These are phyloP conservation scores for Amorphotheca resinae DNA, from an alignment of 495 filamentous ascomycete genomes.

Conservation along the genomic window DNA sequence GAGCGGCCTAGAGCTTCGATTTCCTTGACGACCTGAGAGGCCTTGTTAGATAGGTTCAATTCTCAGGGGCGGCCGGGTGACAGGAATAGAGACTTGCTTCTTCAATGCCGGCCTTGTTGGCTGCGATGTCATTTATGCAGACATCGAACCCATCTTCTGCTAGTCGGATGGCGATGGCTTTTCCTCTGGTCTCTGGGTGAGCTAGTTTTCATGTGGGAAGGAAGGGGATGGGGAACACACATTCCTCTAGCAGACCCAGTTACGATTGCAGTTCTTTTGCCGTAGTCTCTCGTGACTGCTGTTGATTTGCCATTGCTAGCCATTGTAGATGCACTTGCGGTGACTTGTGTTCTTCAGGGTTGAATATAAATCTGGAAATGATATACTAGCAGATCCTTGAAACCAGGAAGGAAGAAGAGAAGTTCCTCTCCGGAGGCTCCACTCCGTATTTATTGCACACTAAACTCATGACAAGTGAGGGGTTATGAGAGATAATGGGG, in stretches of 20 bases:
- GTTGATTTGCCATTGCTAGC: conserved; percentile 6
- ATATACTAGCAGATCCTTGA: too few species aligned
- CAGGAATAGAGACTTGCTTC: conserved; percentile 19
- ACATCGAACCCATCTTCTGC: conserved; percentile 47
- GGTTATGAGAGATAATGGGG: too few species aligned
- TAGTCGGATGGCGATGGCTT: conserved; percentile 46
- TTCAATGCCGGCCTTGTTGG: conserved; percentile 32
- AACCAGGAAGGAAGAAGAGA: too few species aligned
- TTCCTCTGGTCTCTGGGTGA: conserved; percentile 27
- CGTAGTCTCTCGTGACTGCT: conserved; percentile 17
- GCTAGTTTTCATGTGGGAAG: background rate
- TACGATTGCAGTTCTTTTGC: conserved; percentile 37
- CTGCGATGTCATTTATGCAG: conserved; percentile 45
- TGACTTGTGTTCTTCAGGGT: too few species aligned
- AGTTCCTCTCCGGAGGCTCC: too few species aligned
- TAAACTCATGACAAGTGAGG: too few species aligned
- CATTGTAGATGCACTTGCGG: too few species aligned
- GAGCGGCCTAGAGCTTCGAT: conserved; percentile 34
- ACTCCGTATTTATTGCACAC: too few species aligned
- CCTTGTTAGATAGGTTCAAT: background rate
- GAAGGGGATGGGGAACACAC: conserved; percentile 14
- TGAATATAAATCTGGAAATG: too few species aligned
- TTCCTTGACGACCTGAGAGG: conserved; percentile 26
- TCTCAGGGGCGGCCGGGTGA: background rate
- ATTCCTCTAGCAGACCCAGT: conserved; percentile 47